A percentile compares a stretch with the other conserved stretches of the same genome.
phyloP scores from a whole-genome alignment of 345 rosid genomes.

The Citrus unshiu region DNA sequence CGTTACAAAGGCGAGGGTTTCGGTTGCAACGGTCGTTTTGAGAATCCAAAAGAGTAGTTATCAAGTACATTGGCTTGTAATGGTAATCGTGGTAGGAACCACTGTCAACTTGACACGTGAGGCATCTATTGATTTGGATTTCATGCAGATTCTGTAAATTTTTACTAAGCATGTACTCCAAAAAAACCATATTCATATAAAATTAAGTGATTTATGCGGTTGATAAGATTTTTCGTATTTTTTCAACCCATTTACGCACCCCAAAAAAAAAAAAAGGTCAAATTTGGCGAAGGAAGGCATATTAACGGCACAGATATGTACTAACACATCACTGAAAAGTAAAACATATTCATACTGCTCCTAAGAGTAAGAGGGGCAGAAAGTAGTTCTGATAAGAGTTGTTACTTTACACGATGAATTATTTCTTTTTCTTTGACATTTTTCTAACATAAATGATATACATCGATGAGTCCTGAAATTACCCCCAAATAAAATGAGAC shows the following conservation, averaged over 20 bases:
- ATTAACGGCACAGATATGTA: too few relatives aligned
- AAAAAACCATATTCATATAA: too few relatives aligned
- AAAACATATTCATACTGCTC: background rate
- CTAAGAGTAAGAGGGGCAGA: too few relatives aligned
- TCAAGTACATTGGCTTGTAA: background rate
- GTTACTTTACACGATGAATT: background rate
- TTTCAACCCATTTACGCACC: too few relatives aligned
- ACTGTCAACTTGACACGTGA: background rate
- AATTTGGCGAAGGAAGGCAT: too few relatives aligned
- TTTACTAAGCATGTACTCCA: too few relatives aligned
- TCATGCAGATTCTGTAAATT: too few relatives aligned
- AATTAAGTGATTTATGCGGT: too few relatives aligned
- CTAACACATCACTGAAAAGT: background rate
- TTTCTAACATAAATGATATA: background rate
- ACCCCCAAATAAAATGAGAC: background rate
- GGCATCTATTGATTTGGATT: background rate
- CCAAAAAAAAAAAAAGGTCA: too few relatives aligned
- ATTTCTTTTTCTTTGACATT: background rate
- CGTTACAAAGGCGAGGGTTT: conserved; percentile 18
- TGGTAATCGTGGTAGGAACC: background rate
- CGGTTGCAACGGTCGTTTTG: conserved; percentile 22
- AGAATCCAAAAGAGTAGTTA: background rate
- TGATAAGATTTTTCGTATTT: too few relatives aligned
- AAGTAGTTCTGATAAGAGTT: background rate
- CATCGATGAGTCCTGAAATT: background rate